These are phyloP conservation scores for Delonix regia DNA, from an alignment of 306 rosid genomes.

Conservation along the genomic window DNA sequence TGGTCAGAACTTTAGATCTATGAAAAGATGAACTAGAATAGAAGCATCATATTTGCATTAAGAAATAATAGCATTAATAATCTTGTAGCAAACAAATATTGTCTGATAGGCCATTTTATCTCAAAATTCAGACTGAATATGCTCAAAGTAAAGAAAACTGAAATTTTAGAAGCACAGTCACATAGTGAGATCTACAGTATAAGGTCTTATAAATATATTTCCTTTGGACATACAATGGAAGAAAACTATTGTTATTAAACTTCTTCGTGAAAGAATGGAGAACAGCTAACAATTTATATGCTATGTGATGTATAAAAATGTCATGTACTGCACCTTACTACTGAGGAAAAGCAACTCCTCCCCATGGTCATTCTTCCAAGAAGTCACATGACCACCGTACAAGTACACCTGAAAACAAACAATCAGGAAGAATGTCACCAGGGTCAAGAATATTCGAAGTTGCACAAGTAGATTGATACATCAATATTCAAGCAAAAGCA, in stretches of 20 bases:
- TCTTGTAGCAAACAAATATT: not conserved
- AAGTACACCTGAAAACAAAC: slow-evolving; percentile 69
- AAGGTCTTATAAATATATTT: not conserved
- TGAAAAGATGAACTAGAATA: not conserved
- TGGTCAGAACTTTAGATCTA: slow-evolving; percentile 12
- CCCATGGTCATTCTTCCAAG: slow-evolving; percentile 95
- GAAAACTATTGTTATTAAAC: not conserved
- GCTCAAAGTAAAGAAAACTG: not conserved
- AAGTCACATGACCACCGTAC: slow-evolving; percentile 94
- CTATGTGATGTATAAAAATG: not conserved
- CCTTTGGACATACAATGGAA: not conserved
- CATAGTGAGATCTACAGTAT: slow-evolving; percentile 24
- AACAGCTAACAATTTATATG: slow-evolving; percentile 13
- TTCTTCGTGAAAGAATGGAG: not conserved
- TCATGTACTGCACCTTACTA: slow-evolving; percentile 60
- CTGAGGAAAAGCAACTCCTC: slow-evolving; percentile 96
- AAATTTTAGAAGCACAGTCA: not conserved
- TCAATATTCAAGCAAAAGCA: not conserved
- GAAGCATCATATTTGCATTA: not conserved
- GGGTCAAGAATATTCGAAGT: not conserved
- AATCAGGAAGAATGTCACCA: slow-evolving; percentile 23
- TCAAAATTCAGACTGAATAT: not conserved
- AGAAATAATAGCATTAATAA: not conserved
- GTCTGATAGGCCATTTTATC: slow-evolving; percentile 17
- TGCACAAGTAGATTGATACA: not conserved